These are phyloP conservation scores for Takashimella koratensis DNA, from an alignment of 1,284 basidiomycete genomes.

Conservation along the genomic window DNA sequence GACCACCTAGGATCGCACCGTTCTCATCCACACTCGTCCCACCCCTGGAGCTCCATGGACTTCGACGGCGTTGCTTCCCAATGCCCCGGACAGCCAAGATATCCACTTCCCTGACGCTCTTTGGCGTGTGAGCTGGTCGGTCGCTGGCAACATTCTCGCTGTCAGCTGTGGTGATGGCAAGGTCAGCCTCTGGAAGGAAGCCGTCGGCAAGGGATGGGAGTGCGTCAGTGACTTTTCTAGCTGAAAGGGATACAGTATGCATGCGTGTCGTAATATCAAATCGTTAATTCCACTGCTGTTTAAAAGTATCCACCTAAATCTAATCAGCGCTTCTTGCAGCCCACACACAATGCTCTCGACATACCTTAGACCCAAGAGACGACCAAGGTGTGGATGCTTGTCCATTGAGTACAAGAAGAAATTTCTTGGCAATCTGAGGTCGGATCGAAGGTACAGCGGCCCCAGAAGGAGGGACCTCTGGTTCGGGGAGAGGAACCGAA, in stretches of 20 bases:
- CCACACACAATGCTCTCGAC: too few relatives aligned
- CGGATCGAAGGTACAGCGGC: slow-evolving; percentile 13
- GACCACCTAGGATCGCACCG: slow-evolving; percentile 69
- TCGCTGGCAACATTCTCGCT: slow-evolving; percentile 92
- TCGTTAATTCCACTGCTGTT: background rate
- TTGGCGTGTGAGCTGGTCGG: slow-evolving; percentile 96
- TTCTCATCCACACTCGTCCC: slow-evolving; percentile 92
- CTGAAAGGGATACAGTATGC: slow-evolving; percentile 47
- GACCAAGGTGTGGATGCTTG: slow-evolving; percentile 25
- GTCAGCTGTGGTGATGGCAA: slow-evolving; percentile 98
- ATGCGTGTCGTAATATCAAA: background rate
- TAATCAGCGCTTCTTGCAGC: background rate
- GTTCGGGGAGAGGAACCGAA: slow-evolving; percentile 18
- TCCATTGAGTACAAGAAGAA: slow-evolving; percentile 33
- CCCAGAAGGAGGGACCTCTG: slow-evolving; percentile 8
- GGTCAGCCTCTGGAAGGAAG: slow-evolving; percentile 98
- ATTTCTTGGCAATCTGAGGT: slow-evolving; percentile 8
- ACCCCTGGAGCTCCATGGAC: slow-evolving; percentile 74
- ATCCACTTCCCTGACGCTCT: slow-evolving; percentile 92
- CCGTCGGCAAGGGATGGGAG: slow-evolving; percentile 92
- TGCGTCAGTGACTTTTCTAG: slow-evolving; percentile 90
- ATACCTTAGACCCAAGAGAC: slow-evolving; percentile 23
- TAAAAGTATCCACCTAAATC: background rate
- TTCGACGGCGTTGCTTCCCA: slow-evolving; percentile 78
- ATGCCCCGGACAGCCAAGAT: slow-evolving; percentile 47